A percentile compares a stretch with the other conserved stretches of the same genome.
phyloP scores from a whole-genome alignment of 345 rosid species.

The Durio zibethinus region DNA sequence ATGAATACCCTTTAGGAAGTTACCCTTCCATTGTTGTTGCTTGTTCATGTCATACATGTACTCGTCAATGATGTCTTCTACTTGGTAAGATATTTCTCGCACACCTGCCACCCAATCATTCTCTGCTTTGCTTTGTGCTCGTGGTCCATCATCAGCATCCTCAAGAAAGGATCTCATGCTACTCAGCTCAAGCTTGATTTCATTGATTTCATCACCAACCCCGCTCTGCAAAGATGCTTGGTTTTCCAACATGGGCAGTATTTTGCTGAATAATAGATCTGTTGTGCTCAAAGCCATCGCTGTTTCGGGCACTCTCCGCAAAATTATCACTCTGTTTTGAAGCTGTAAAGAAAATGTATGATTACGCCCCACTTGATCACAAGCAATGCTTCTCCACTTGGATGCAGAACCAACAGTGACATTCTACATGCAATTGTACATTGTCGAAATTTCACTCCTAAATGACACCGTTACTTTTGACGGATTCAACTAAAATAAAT shows the following conservation, averaged over 20 bases:
- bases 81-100: slow-evolving; percentile 30
- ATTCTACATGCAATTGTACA: too few relatives aligned
- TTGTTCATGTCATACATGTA: slow-evolving; percentile 24
- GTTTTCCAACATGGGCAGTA: slow-evolving; percentile 26
- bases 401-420: too few relatives aligned
- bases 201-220: slow-evolving; percentile 24
- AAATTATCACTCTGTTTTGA: too few relatives aligned
- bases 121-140: slow-evolving; percentile 10
- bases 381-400: too few relatives aligned
- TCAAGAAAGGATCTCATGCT: slow-evolving; percentile 39
- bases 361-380: too few relatives aligned
- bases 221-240: slow-evolving; percentile 31
- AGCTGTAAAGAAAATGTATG: too few relatives aligned
- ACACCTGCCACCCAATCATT: slow-evolving; percentile 28
- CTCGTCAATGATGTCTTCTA: slow-evolving; percentile 39
- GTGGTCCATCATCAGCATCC: slow-evolving; percentile 16
- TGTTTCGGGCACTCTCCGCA: neutral
- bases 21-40: slow-evolving; percentile 7
- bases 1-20: slow-evolving; percentile 4
- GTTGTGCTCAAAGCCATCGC: slow-evolving; percentile 25
- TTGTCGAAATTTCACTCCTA: too few relatives aligned
- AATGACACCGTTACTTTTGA: too few relatives aligned
- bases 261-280: slow-evolving; percentile 26
- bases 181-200: slow-evolving; percentile 30
- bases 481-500: too few relatives aligned